Evolutionary conservation across 164 flowering plant species (phyloP).

Genomic region (Liriodendron chinense): DNA sequence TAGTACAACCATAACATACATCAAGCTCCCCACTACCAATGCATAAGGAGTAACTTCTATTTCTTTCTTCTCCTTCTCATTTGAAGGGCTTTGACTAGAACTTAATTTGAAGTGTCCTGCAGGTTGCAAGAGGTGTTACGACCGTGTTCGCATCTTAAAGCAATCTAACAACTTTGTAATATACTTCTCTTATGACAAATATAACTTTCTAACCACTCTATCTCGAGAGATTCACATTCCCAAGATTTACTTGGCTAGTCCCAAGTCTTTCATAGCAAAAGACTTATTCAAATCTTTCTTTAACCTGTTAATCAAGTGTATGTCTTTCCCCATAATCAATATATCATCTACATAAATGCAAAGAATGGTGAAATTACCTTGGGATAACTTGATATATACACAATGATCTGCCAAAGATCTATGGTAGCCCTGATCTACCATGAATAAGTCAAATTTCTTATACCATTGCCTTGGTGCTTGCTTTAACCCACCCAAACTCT

Average conservation of each 20-base stretch:
- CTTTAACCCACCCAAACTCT: neutral
- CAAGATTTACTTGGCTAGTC: neutral
- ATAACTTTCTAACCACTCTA: neutral
- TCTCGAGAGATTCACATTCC: neutral
- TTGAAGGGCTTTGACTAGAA: neutral
- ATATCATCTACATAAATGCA: neutral
- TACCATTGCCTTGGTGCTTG: neutral
- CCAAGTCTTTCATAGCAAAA: neutral
- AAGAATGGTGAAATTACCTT: neutral
- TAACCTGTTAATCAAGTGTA: neutral
- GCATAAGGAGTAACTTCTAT: neutral
- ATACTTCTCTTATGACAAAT: neutral
- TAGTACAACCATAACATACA: neutral
- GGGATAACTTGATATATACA: neutral
- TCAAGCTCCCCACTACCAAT: neutral
- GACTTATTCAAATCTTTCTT: neutral
- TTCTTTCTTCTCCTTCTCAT: neutral
- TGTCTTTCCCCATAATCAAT: neutral
- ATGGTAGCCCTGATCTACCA: neutral
- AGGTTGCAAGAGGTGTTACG: neutral
- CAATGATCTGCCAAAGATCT: neutral
- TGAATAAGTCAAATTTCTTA: too few species aligned
- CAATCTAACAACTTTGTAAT: neutral
- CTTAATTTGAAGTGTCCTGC: neutral
- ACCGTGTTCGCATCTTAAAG: neutral